phyloP scores from a whole-genome alignment of 352 stramenopile species.

The Bremia lactucae region DNA sequence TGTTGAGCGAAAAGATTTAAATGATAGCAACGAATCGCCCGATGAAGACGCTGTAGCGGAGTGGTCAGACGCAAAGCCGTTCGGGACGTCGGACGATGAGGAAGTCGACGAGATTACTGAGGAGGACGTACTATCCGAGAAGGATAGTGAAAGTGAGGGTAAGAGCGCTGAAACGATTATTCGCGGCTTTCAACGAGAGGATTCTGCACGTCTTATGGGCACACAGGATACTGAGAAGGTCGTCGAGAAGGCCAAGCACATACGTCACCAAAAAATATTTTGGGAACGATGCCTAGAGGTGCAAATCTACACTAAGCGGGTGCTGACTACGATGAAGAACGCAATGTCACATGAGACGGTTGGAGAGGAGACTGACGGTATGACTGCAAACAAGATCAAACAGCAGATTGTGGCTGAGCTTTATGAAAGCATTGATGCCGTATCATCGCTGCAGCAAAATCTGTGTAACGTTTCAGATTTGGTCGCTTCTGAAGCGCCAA shows the following conservation, averaged over 20 bases:
- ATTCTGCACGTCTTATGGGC: conserved; percentile 63
- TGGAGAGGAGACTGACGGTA: conserved; percentile 18
- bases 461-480: conserved; percentile 63
- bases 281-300: conserved; percentile 79
- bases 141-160: conserved; percentile 31
- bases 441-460: conserved; percentile 49
- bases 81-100: conserved; percentile 53
- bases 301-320: conserved; percentile 78
- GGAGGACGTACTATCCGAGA: conserved; percentile 21
- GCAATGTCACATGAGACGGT: conserved; percentile 11
- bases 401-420: conserved; percentile 32
- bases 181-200: conserved; percentile 62
- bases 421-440: conserved; percentile 48
- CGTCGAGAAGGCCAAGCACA: conserved; percentile 65
- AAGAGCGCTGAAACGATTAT: conserved; percentile 71
- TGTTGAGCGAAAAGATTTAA: conserved; percentile 56
- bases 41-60: conserved; percentile 66
- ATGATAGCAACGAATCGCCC: conserved; percentile 32
- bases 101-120: no score
- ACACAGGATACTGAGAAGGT: conserved; percentile 69
- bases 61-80: conserved; percentile 78
- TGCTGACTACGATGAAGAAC: conserved; percentile 45
- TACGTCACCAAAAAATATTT: conserved; percentile 75
- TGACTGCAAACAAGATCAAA: conserved; percentile 19
- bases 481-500: conserved; percentile 3